Evolutionary conservation across 495 filamentous ascomycete species (phyloP), one percentile per base, ranked within the genome.

Genomic region (Parmelia sp.): DNA sequence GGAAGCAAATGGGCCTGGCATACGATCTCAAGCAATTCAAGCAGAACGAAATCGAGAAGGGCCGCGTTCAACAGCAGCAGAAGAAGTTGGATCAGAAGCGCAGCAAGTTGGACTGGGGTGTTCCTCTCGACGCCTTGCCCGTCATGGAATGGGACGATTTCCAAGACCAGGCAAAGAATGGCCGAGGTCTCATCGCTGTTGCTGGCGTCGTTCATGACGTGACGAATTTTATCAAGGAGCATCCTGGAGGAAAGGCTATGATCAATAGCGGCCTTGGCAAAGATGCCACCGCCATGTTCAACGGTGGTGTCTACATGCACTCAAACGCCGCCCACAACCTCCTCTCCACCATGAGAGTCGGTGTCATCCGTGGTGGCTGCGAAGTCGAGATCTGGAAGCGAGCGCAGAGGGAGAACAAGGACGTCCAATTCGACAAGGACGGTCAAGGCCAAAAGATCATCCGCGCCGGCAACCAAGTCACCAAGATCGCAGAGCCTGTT

Each of bases 301-400:
- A 98, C 82, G 94, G 94, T 67, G 94, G 94, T 79, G 89, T 98
- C 64, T 98, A 98, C 81, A 89, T 91, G 74, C 94, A 98, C 83
- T 92, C 89, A 70, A 98, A 98, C 78, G 94, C 90, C 61, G 94
- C 94, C 58, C 94, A 98, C 84, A 98, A 98, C 80, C 80, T 97
- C 40, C 84, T 98, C 57, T 93, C 90, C 21, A 97, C 92, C 69
- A 96, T 97, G 91, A 84, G 94, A 69, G 89, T 98, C 8, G 94
- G 91, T 78, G 94, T 98, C 57, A 89, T 98, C 64, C 91, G 94
- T 60, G 94, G 94, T 69, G 94, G 94, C 53, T 92, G 90, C 73
- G 94, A 97, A 74, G 94, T 98, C 61, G 94, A 98, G 82, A 96
- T 98, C 82, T 97, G 94, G 94, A 97, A 97, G 85, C 90, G 90